phyloP scores from a whole-genome alignment of 192 early-diverging fungal genomes.

The Dissophora globulifera region DNA sequence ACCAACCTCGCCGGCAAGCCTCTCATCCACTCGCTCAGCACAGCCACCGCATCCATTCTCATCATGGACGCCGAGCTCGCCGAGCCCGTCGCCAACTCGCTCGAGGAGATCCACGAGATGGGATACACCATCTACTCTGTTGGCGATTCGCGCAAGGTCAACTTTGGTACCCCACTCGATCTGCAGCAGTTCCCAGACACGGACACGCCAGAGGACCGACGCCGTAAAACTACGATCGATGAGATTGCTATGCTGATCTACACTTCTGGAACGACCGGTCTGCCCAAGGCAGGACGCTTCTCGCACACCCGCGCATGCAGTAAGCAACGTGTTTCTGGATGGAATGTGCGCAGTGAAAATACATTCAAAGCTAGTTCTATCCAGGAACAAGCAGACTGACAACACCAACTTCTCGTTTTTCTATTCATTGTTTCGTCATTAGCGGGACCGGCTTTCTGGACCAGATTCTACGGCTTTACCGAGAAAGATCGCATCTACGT shows the following conservation, averaged over 20 bases:
- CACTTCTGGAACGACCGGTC: slow-evolving; percentile 69
- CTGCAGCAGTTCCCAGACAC: slow-evolving; percentile 11
- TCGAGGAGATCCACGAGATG: slow-evolving; percentile 25
- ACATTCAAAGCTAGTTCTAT: too few relatives aligned
- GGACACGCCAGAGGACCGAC: slow-evolving; percentile 15
- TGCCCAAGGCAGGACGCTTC: slow-evolving; percentile 67
- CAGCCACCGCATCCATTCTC: slow-evolving; percentile 38
- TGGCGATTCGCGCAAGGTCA: slow-evolving; percentile 29
- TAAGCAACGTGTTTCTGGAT: slow-evolving; percentile 6
- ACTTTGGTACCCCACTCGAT: slow-evolving; percentile 52
- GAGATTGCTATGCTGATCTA: slow-evolving; percentile 60
- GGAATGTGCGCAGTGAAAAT: too few relatives aligned
- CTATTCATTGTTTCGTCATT: too few relatives aligned
- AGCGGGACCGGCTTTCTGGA: slow-evolving; percentile 26
- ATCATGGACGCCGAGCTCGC: slow-evolving; percentile 50
- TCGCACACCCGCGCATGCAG: slow-evolving; percentile 52
- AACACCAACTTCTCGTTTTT: too few relatives aligned
- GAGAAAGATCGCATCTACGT: slow-evolving; percentile 65
- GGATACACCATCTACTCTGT: slow-evolving; percentile 32
- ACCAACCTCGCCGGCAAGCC: slow-evolving; percentile 61
- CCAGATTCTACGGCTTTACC: slow-evolving; percentile 24
- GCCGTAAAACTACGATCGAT: background rate
- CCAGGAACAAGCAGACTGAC: too few relatives aligned
- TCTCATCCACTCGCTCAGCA: slow-evolving; percentile 55
- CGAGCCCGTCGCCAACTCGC: slow-evolving; percentile 10